phyloP scores from a whole-genome alignment of 2,329 filamentous ascomycete species.

The Cladosporium velox region DNA sequence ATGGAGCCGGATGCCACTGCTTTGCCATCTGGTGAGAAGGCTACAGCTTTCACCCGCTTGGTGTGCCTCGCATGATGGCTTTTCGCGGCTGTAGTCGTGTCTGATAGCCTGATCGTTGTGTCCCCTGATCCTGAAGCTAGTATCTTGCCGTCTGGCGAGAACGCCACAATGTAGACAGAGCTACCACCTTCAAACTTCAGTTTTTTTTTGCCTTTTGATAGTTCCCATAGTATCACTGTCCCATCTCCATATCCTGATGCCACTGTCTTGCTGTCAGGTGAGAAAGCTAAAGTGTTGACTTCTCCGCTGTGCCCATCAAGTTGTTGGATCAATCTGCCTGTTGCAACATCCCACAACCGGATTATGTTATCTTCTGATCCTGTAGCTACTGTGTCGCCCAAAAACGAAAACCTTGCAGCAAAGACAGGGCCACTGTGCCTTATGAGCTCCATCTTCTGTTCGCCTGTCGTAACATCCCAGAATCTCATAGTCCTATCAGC shows the following conservation, averaged over 20 bases:
- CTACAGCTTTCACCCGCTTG: background rate
- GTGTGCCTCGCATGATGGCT: background rate
- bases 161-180: background rate
- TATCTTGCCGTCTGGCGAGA: background rate
- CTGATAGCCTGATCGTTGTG: background rate
- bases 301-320: background rate
- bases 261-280: background rate
- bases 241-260: background rate
- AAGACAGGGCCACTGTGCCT: background rate
- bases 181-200: constrained; percentile 30
- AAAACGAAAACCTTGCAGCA: background rate
- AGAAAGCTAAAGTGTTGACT: background rate
- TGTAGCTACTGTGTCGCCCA: background rate
- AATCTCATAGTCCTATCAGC: background rate
- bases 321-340: background rate
- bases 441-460: background rate
- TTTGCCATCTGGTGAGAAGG: background rate
- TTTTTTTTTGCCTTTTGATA: constrained; percentile 12
- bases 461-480: background rate
- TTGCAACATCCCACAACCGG: background rate
- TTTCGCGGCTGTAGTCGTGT: background rate
- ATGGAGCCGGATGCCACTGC: background rate
- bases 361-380: background rate
- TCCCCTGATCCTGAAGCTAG: background rate
- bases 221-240: constrained; percentile 25